A percentile compares a stretch with the other conserved stretches of the same genome.
Evolutionary conservation across 768 basidiomycete genomes (phyloP).

Genomic region (Gloeopeniophorella convolvens): DNA sequence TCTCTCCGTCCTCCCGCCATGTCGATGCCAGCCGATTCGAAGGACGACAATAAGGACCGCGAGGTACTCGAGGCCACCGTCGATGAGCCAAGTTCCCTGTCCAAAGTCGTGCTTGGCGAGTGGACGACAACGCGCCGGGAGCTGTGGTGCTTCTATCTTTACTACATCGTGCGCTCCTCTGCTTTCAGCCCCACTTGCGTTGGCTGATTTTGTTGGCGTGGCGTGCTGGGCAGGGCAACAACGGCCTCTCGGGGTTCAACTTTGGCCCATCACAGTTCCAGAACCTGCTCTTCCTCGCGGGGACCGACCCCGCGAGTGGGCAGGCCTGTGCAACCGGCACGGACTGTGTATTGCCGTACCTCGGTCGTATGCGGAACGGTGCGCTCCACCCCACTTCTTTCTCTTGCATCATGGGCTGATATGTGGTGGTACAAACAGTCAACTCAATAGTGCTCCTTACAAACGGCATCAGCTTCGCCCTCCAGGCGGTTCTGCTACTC

Average conservation of each 20-base stretch:
- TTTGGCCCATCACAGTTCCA: slow-evolving; percentile 73
- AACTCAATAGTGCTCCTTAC: slow-evolving; percentile 75
- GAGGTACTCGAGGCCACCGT: too few species aligned
- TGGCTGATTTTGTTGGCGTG: not conserved
- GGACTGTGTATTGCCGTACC: slow-evolving; percentile 59
- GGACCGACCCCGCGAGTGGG: slow-evolving; percentile 59
- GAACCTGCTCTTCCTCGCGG: slow-evolving; percentile 65
- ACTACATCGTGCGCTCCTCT: slow-evolving; percentile 38
- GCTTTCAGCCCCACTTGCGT: not conserved
- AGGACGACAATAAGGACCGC: too few species aligned
- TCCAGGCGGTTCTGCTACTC: slow-evolving; percentile 62
- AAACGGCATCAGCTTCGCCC: slow-evolving; percentile 73
- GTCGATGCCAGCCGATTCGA: too few species aligned
- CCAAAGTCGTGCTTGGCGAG: too few species aligned
- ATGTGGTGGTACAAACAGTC: slow-evolving; percentile 33
- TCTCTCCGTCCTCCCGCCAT: too few species aligned
- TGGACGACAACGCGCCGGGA: slow-evolving; percentile 23
- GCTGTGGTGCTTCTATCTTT: slow-evolving; percentile 56
- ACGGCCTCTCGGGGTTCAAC: slow-evolving; percentile 62
- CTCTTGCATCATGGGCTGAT: not conserved
- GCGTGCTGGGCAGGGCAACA: slow-evolving; percentile 44
- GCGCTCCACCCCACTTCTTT: slow-evolving; percentile 23
- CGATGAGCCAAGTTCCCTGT: too few species aligned
- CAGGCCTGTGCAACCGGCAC: slow-evolving; percentile 45
- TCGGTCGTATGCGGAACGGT: slow-evolving; percentile 57